Evolutionary conservation across 192 early-diverging fungal species (phyloP).

Genomic region (Glomus cerebriforme): DNA sequence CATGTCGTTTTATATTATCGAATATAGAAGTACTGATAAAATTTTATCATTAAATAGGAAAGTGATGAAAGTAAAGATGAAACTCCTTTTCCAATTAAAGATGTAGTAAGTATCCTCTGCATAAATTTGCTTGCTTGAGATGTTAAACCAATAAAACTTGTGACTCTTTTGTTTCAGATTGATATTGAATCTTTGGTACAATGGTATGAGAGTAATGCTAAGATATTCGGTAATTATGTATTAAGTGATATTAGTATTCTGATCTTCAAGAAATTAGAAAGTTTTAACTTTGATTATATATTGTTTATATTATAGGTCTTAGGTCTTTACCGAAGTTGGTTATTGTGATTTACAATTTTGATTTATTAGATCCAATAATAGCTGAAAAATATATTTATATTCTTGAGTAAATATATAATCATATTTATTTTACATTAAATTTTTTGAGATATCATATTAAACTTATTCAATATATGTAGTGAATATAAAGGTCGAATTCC

Average conservation of each 20-base stretch:
- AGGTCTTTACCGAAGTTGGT: slow-evolving; percentile 51
- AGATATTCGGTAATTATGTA: not conserved
- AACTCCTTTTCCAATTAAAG: not conserved
- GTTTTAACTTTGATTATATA: not conserved
- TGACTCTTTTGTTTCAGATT: not conserved
- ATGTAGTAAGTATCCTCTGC: slow-evolving; percentile 2
- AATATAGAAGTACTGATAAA: no score
- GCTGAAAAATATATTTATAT: slow-evolving; percentile 78
- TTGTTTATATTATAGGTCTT: not conserved
- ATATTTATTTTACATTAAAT: not conserved
- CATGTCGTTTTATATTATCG: no score
- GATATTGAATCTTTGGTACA: not conserved
- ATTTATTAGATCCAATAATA: slow-evolving; percentile 71
- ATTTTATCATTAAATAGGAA: not conserved
- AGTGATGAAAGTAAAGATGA: not conserved
- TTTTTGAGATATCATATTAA: not conserved
- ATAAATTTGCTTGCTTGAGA: not conserved
- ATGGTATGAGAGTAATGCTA: not conserved
- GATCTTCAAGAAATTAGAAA: not conserved
- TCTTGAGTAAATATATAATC: slow-evolving; percentile 49
- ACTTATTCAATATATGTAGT: slow-evolving; percentile 44
- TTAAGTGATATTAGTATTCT: not conserved
- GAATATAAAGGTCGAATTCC: slow-evolving; percentile 71
- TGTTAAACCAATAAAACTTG: not conserved
- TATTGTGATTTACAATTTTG: slow-evolving; percentile 85